Conservation (phyloP, 2,329 filamentous ascomycete species). For the Colletotrichum noveboracense region DNA sequence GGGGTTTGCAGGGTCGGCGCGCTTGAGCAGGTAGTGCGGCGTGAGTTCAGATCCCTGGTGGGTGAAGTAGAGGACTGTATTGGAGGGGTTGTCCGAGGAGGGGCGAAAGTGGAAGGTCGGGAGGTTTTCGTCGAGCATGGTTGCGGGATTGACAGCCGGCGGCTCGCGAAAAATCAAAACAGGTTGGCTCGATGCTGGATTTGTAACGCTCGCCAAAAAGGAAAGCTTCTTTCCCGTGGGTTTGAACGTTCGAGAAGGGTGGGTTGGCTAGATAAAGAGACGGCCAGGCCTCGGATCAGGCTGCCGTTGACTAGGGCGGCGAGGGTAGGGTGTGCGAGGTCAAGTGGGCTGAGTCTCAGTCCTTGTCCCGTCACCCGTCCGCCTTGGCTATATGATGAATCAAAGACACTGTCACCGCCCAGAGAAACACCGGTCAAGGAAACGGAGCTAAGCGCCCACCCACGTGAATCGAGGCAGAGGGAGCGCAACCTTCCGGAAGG, state of each 20-base stretch:
- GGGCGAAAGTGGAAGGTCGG: conserved; percentile 69
- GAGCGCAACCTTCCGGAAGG: neutral
- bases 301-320: neutral
- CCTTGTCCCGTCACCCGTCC: neutral
- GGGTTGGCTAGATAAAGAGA: neutral
- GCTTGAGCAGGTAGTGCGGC: conserved; percentile 81
- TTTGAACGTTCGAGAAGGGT: neutral
- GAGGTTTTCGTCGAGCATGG: conserved; percentile 94
- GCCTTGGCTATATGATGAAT: conserved; percentile 11
- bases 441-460: neutral
- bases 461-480: neutral
- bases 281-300: neutral
- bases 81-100: conserved; percentile 56
- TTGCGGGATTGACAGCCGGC: conserved; percentile 16
- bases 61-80: conserved; percentile 63
- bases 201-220: neutral
- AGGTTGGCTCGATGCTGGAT: neutral
- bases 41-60: conserved; percentile 82
- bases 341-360: conserved; percentile 17
- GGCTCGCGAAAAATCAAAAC: neutral
- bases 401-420: conserved; percentile 4
- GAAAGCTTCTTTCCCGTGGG: neutral
- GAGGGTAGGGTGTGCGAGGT: neutral
- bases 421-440: neutral
- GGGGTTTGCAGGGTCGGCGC: conserved; percentile 73